Base-by-base conservation (phyloP, 192 early-diverging fungal species). In the Coemansia sp. region DNA sequence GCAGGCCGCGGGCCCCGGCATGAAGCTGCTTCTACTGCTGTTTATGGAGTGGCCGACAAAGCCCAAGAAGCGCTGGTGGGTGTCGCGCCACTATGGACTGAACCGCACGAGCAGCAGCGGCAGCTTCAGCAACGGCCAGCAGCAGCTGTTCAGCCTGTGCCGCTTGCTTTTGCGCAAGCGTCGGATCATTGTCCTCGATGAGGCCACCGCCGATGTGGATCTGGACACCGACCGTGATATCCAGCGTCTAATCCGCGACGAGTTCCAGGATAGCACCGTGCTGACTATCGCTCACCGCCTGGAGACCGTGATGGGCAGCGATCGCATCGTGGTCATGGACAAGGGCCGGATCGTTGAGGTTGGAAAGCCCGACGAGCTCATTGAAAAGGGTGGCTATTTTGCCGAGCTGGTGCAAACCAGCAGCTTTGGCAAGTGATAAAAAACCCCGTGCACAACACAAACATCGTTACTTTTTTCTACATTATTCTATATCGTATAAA, bases 231-330 rank as follows among this genome's bases (percentile, higher is more conserved):
- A 70, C 23, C 32, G 42, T 17, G 31, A 12, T 6, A 59, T 70
- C 21, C 67, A 70, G 31, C 43, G 41, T 19, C 50, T 63, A 12
- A 79, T 87, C 23, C 70, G 74, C 4, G 66, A 58, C 6, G 63
- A 84, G 46, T 85, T 87, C 60, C 45, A 34, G 1, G 47, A 76
- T 41, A 40, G 55, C 25, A 69, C 67, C 4, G 71, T 87, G 7
- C 56, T 87, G 19, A 83, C 83, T 8, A 87, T 87, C 54, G 86
- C 85, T 2, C 86, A 93, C 66, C 83, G 90, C 25, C 62, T 88
- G 31, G 85, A 88, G 43, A 87, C 86, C 2, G 77, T 84, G 0
- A 64, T 81, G 31, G 73, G 84, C 55, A 84, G 81, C 51, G 87
- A 90, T 50, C 71, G 80, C 43, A 82, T 91, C 59, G 49, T 90